Conservation (phyloP, 148 eudicot genomes). For the Spergularia marina region DNA sequence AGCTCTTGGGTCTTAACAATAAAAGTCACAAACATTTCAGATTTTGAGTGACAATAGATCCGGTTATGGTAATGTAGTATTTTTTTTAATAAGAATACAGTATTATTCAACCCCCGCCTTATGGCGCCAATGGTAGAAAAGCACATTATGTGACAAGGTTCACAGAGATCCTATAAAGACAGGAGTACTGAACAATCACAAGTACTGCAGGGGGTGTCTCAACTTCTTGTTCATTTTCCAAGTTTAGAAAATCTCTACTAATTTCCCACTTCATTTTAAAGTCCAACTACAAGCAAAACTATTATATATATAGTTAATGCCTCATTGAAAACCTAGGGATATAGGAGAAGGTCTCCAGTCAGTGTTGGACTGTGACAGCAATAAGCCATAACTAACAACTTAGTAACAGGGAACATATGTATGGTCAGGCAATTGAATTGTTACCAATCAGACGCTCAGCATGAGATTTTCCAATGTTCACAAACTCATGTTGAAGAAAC, state of each 20-base stretch:
- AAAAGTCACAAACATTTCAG: background rate
- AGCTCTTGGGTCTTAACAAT: background rate
- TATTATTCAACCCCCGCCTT: background rate
- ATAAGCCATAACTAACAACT: background rate
- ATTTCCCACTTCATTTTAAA: conserved; percentile 1
- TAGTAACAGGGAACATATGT: background rate
- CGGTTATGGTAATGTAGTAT: background rate
- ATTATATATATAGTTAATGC: background rate
- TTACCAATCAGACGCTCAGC: conserved; percentile 96
- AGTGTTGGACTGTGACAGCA: background rate
- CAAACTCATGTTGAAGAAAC: conserved; percentile 97
- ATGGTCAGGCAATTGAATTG: conserved; percentile 7
- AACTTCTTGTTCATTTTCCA: background rate
- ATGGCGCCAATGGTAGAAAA: background rate
- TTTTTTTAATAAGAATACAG: too few species aligned
- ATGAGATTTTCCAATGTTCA: conserved; percentile 76
- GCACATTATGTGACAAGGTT: background rate
- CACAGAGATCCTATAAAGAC: background rate
- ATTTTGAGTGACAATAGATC: background rate
- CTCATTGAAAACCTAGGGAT: background rate
- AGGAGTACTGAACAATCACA: background rate
- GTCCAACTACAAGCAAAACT: background rate
- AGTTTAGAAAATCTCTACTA: background rate
- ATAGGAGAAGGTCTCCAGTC: conserved; percentile 5
- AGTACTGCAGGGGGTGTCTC: background rate